phyloP scores from a whole-genome alignment of 2,329 filamentous ascomycete genomes.

The Pseudogymnoascus sp. region DNA sequence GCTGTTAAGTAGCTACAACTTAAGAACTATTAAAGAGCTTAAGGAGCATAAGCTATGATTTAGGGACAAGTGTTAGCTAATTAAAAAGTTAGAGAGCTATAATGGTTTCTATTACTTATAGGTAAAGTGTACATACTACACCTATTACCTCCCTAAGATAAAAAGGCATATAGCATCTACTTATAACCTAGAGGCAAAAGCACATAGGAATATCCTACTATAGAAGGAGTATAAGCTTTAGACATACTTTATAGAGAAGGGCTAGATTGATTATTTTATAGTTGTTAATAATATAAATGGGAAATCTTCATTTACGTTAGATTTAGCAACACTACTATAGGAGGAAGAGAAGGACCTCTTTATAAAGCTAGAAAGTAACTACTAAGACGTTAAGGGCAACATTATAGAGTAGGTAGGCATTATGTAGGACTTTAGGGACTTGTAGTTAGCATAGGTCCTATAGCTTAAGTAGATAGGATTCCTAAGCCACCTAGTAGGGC shows the following conservation, averaged over 20 bases:
- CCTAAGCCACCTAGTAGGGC: too few relatives aligned
- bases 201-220: not conserved
- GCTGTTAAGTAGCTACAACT: too few relatives aligned
- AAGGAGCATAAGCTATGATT: too few relatives aligned
- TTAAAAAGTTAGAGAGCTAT: too few relatives aligned
- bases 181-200: too few relatives aligned
- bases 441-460: conserved; percentile 8
- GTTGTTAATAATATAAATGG: not conserved
- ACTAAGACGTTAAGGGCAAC: conserved; percentile 8
- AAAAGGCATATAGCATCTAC: too few relatives aligned
- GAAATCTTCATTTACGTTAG: not conserved
- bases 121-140: too few relatives aligned
- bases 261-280: not conserved
- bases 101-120: too few relatives aligned
- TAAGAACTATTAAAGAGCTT: too few relatives aligned
- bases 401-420: conserved; percentile 10
- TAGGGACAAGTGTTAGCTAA: too few relatives aligned
- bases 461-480: conserved; percentile 9
- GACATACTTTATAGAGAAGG: not conserved
- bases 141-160: too few relatives aligned
- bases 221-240: not conserved
- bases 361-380: conserved; percentile 10
- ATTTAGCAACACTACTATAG: not conserved
- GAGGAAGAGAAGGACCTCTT: conserved; percentile 12
- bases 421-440: conserved; percentile 13